Base-by-base conservation (phyloP, 495 filamentous ascomycete genomes). In the Filosporella fistucella region DNA sequence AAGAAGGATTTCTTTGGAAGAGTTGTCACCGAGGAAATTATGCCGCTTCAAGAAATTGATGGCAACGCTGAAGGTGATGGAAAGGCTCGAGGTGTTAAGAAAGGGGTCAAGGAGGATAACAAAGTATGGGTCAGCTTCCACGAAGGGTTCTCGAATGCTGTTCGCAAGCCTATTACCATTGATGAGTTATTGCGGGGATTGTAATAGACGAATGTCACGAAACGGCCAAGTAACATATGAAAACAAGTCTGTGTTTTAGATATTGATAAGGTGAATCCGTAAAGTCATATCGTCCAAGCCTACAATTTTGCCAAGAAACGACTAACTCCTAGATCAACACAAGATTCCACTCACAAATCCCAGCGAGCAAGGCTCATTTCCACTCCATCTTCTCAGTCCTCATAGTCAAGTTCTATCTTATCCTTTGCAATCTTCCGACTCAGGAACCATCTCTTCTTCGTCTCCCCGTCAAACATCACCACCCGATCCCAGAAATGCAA, bases 81-180 rank as follows among this genome's bases (percentile, higher is more conserved):
- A 20, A 55, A 47, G 64, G 58, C 29, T 63, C 57, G 60, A 54
- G 67, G 37, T 50, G 43, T 13, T 52, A 63, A 48, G 57, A 50
- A 57, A 8, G 56, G 57, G 16, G 68, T 53, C 8, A 69, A 65
- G 21, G 58, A 65, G 35, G 78, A 77, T 36, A 68, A 66, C 17
- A 84, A 81, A 60, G 84, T 94, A 10, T 98, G 93, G 91, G 82
- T 96, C 18, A 95, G 83, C 51, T 98, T 85, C 62, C 85, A 96
- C 59, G 93, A 97, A 66, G 93, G 93, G n/a, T 84, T 88, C 62
- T 93, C 88, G 54, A 97, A 97, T 69, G 93, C 93, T 9, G 93
- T 98, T 34, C 78, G 88, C 61, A 97, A 96, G 63, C 89, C 90
- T 3, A 78, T 98, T 50, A 86, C 85, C 30, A 62, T 98, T 66